phyloP scores from a whole-genome alignment of 2,329 filamentous ascomycete species.

The Zelopaecilomyces penicillatus region DNA sequence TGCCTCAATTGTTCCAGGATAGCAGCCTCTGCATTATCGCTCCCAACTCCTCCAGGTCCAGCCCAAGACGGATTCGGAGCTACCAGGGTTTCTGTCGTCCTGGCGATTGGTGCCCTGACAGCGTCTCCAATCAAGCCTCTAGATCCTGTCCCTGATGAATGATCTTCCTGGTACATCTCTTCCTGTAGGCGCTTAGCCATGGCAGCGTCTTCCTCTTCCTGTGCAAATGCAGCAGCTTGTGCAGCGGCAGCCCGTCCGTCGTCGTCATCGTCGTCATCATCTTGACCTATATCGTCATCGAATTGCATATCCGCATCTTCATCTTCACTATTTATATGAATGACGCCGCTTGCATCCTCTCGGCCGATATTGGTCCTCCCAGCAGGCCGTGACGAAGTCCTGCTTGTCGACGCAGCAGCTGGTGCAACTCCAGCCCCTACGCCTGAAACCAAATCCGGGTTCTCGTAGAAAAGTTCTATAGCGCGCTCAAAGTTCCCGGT shows the following conservation, averaged over 20 bases:
- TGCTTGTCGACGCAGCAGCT: conserved; percentile 7
- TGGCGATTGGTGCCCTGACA: conserved; percentile 81
- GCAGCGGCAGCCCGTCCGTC: conserved; percentile 33
- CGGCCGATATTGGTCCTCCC: conserved; percentile 19
- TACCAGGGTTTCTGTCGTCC: conserved; percentile 85
- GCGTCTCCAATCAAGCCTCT: conserved; percentile 37
- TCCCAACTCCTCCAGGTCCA: conserved; percentile 17
- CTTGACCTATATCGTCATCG: conserved; percentile 21
- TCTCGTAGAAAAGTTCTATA: conserved; percentile 84
- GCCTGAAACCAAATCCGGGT: conserved; percentile 56
- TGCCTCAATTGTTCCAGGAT: conserved; percentile 58
- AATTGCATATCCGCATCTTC: conserved; percentile 34
- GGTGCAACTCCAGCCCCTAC: conserved; percentile 24
- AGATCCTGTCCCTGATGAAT: conserved; percentile 30
- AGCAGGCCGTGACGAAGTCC: conserved; percentile 23
- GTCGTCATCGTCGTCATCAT: conserved; percentile 33
- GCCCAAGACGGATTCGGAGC: conserved; percentile 51
- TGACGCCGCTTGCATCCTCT: conserved; percentile 34
- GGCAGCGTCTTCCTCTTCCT: conserved; percentile 81
- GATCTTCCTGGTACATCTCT: conserved; percentile 64
- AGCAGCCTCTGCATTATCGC: conserved; percentile 48
- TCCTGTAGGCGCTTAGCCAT: conserved; percentile 90
- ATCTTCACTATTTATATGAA: conserved; percentile 71
- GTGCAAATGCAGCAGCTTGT: conserved; percentile 36
- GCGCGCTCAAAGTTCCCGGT: conserved; percentile 78